phyloP scores from a whole-genome alignment of 495 filamentous ascomycete species.

The Trichoderma asperelloides region DNA sequence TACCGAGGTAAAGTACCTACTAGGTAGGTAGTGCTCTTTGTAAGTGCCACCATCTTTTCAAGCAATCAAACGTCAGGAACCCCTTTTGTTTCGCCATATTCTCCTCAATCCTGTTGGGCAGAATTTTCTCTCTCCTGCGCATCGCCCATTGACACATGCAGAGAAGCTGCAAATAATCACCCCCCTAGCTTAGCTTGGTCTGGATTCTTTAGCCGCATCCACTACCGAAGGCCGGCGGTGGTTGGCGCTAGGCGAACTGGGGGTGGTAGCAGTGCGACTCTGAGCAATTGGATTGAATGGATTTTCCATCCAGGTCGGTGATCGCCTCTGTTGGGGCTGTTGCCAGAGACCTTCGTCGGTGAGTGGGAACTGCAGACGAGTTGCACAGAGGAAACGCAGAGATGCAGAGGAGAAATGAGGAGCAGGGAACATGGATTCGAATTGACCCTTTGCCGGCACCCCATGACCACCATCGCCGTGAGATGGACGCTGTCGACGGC shows the following conservation, averaged over 20 bases:
- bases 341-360: too few relatives aligned
- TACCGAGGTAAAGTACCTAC: not conserved
- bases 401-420: too few relatives aligned
- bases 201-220: not conserved
- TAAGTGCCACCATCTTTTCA: not conserved
- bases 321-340: not conserved
- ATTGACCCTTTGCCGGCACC: too few relatives aligned
- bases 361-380: too few relatives aligned
- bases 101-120: not conserved
- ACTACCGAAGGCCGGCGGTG: not conserved
- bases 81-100: too few relatives aligned
- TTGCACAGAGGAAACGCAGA: too few relatives aligned
- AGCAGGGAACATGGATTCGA: too few relatives aligned
- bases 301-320: not conserved
- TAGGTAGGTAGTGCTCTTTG: not conserved
- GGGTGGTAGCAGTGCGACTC: not conserved
- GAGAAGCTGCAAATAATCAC: not conserved
- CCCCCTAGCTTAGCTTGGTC: not conserved
- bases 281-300: not conserved
- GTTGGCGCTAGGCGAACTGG: not conserved
- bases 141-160: conserved; percentile 3
- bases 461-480: too few relatives aligned
- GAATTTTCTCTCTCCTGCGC: not conserved
- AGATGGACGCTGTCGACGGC: too few relatives aligned
- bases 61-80: not conserved